Evolutionary conservation across 1,139 yeast species (phyloP).

Genomic region (Chernovozyma aurita): DNA sequence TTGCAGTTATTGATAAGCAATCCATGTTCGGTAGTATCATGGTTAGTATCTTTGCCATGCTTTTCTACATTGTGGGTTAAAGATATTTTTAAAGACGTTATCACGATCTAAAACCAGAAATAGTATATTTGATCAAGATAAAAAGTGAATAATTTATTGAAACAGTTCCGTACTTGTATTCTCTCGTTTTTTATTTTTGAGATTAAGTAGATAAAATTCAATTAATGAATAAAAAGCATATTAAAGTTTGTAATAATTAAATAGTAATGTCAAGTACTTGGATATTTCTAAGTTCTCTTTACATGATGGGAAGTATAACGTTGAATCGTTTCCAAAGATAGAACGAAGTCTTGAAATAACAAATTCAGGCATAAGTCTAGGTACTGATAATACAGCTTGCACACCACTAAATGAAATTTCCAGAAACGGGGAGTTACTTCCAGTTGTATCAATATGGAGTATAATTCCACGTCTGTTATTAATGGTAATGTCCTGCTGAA

Average conservation of each 20-base stretch:
- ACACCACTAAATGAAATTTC: no score
- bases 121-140: no score
- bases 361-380: neutral
- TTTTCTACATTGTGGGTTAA: conserved; percentile 1
- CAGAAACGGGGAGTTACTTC: neutral
- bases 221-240: no score
- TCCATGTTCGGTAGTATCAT: conserved; percentile 1
- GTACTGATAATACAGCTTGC: neutral
- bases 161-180: no score
- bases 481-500: neutral
- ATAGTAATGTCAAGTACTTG: neutral
- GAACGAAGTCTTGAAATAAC: neutral
- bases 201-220: no score
- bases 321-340: neutral
- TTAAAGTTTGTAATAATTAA: neutral
- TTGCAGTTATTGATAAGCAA: neutral
- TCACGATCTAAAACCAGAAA: no score
- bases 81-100: no score
- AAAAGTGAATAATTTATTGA: no score
- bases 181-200: no score
- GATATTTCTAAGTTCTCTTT: neutral
- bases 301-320: neutral
- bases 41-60: conserved; percentile 1
- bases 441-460: neutral
- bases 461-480: neutral